Evolutionary conservation across 768 basidiomycete species (phyloP).

Genomic region (Symmetrospora coprosmae): DNA sequence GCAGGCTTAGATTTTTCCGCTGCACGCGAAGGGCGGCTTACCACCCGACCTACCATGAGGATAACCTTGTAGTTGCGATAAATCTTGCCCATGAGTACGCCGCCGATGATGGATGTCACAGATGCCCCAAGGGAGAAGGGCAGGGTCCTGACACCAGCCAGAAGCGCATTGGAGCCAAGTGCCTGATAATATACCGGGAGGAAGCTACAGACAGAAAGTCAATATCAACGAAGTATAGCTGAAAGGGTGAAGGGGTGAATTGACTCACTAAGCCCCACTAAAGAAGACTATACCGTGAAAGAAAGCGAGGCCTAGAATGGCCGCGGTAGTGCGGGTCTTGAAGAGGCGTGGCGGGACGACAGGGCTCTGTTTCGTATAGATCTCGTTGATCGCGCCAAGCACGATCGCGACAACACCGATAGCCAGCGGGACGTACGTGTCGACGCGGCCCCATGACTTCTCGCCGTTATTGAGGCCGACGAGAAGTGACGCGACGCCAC

Average conservation of each 20-base stretch:
- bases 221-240: background rate
- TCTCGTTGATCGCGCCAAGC: conserved; percentile 26
- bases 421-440: conserved; percentile 27
- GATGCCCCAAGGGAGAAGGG: conserved; percentile 32
- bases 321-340: conserved; percentile 29
- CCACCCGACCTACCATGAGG: conserved; percentile 6
- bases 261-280: conserved; percentile 23
- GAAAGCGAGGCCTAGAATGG: conserved; percentile 25
- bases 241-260: no score
- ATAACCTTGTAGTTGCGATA: conserved; percentile 10
- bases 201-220: background rate
- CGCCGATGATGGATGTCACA: conserved; percentile 18
- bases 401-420: conserved; percentile 27
- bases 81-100: conserved; percentile 25
- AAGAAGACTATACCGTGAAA: conserved; percentile 29
- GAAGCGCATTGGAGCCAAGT: conserved; percentile 21
- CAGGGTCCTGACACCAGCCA: conserved; percentile 28
- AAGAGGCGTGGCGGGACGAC: conserved; percentile 39
- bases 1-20: no score
- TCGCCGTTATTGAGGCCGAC: conserved; percentile 35
- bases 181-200: conserved; percentile 26
- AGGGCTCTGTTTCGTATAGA: conserved; percentile 36
- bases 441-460: conserved; percentile 22
- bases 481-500: conserved; percentile 35
- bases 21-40: no score